These are phyloP conservation scores for Casaregolazyma suthepensis DNA, from an alignment of 1,139 yeast species.

Conservation along the genomic window DNA sequence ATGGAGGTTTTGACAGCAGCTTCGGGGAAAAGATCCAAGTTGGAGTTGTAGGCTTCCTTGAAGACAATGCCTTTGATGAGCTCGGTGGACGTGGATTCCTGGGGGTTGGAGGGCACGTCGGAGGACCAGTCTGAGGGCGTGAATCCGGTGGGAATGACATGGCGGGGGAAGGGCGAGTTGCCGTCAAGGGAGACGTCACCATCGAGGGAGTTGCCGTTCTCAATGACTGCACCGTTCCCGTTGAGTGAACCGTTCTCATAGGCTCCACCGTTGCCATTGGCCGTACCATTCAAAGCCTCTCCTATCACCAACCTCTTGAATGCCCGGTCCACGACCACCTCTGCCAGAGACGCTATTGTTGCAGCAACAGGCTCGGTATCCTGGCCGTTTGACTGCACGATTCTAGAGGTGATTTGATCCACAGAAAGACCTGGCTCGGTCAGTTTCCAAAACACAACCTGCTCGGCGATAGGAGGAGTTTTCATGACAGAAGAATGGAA, in stretches of 20 bases:
- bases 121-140: background rate
- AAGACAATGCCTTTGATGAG: constrained; percentile 70
- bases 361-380: constrained; percentile 80
- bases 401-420: constrained; percentile 68
- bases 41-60: constrained; percentile 66
- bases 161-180: constrained; percentile 26
- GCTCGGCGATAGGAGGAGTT: constrained; percentile 66
- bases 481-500: constrained; percentile 64
- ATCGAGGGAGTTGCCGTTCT: constrained; percentile 42
- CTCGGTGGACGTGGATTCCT: constrained; percentile 42
- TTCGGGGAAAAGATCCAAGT: constrained; percentile 73
- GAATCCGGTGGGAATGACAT: background rate
- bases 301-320: constrained; percentile 31
- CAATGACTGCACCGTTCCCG: constrained; percentile 18
- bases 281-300: constrained; percentile 20
- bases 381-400: constrained; percentile 74
- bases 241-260: constrained; percentile 34
- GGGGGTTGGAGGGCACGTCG: constrained; percentile 23
- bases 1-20: constrained; percentile 78
- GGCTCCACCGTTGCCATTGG: background rate
- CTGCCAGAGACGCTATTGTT: constrained; percentile 60
- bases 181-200: constrained; percentile 34
- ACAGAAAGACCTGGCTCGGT: constrained; percentile 55
- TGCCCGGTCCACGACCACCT: constrained; percentile 31
- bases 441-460: constrained; percentile 73